These are phyloP conservation scores for Yamadazyma tumulicola DNA, from an alignment of 805 yeast species.

Conservation along the genomic window DNA sequence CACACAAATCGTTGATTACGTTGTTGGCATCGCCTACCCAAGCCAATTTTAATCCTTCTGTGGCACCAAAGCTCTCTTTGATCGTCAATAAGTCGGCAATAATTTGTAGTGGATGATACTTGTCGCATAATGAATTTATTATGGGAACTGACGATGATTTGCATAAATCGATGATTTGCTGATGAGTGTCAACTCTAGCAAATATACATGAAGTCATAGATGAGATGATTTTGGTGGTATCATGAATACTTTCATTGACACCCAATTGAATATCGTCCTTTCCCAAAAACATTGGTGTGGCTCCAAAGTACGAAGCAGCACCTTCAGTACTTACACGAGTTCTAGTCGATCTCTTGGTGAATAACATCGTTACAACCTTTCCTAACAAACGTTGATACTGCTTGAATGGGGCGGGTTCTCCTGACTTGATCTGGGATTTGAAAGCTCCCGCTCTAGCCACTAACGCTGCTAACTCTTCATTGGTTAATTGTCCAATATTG, in stretches of 20 bases:
- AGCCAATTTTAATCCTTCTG: slow-evolving; percentile 67
- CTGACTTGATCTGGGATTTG: slow-evolving; percentile 59
- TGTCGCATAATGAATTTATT: slow-evolving; percentile 90
- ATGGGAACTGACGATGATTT: slow-evolving; percentile 84
- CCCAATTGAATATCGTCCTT: slow-evolving; percentile 96
- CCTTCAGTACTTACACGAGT: slow-evolving; percentile 94
- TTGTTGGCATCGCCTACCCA: slow-evolving; percentile 98
- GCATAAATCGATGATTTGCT: slow-evolving; percentile 75
- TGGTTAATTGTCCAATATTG: slow-evolving; percentile 73
- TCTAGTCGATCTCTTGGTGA: slow-evolving; percentile 91
- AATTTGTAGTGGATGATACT: slow-evolving; percentile 92
- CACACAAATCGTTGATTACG: slow-evolving; percentile 88
- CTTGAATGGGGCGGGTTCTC: slow-evolving; percentile 35
- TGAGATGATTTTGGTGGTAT: slow-evolving; percentile 83
- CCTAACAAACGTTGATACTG: slow-evolving; percentile 63
- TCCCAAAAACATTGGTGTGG: slow-evolving; percentile 94
- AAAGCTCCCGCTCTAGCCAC: slow-evolving; percentile 70
- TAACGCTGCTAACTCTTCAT: slow-evolving; percentile 65
- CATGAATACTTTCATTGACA: slow-evolving; percentile 87
- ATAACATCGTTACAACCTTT: slow-evolving; percentile 76
- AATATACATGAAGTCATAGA: slow-evolving; percentile 96
- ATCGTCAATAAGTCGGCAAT: slow-evolving; percentile 87
- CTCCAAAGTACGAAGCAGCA: slow-evolving; percentile 90
- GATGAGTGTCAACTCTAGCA: slow-evolving; percentile 89
- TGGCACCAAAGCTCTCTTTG: slow-evolving; percentile 64